Evolutionary conservation across 2,329 filamentous ascomycete genomes (phyloP).

Genomic region (Parastagonospora avenae): DNA sequence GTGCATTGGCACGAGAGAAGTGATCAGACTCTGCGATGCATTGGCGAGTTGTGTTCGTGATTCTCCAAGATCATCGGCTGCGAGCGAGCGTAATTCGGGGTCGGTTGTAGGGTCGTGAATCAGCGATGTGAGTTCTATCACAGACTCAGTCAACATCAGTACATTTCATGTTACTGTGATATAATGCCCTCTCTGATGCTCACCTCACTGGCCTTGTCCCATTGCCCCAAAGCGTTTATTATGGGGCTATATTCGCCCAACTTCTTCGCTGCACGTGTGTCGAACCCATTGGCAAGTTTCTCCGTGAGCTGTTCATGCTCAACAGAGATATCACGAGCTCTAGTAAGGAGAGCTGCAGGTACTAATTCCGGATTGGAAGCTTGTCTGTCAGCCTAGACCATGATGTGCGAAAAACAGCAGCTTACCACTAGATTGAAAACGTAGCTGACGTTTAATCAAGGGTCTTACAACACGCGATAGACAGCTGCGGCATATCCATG

Average conservation of each 20-base stretch:
- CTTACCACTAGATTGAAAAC: slow-evolving; percentile 37
- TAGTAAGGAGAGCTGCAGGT: slow-evolving; percentile 60
- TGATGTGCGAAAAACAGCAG: background rate
- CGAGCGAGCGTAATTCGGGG: slow-evolving; percentile 63
- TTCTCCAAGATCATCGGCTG: slow-evolving; percentile 70
- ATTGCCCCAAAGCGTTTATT: slow-evolving; percentile 59
- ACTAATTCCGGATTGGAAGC: slow-evolving; percentile 44
- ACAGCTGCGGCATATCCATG: slow-evolving; percentile 56
- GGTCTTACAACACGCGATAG: slow-evolving; percentile 47
- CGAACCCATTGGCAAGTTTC: slow-evolving; percentile 60
- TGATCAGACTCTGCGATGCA: slow-evolving; percentile 72
- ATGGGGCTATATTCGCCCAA: slow-evolving; percentile 61
- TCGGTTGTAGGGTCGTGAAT: slow-evolving; percentile 71
- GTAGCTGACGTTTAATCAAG: slow-evolving; percentile 29
- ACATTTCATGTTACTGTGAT: slow-evolving; percentile 1
- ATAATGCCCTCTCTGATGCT: slow-evolving; percentile 13
- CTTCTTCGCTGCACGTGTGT: slow-evolving; percentile 61
- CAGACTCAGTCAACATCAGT: slow-evolving; percentile 50
- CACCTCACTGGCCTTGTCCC: slow-evolving; percentile 64
- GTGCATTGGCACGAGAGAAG: slow-evolving; percentile 81
- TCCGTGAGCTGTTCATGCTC: slow-evolving; percentile 62
- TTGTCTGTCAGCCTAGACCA: slow-evolving; percentile 13
- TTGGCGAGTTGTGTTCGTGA: slow-evolving; percentile 66
- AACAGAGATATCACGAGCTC: slow-evolving; percentile 60
- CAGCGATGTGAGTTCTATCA: slow-evolving; percentile 74